Evolutionary conservation across 306 rosid species (phyloP).

Genomic region (Chamaecrista fasciculata): DNA sequence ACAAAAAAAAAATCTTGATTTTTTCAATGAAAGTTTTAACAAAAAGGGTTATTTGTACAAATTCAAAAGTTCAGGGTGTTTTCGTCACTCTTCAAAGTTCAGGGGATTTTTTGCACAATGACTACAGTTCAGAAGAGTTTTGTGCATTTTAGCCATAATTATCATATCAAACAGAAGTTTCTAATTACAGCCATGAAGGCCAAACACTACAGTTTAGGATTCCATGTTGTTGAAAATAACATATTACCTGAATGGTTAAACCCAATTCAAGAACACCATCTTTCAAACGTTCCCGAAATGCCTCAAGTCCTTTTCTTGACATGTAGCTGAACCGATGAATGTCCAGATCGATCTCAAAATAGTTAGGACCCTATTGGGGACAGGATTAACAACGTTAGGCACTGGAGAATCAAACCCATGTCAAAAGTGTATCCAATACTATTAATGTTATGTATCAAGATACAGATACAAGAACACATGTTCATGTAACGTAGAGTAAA

Average conservation of each 20-base stretch:
- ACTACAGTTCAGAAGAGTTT: too few species aligned
- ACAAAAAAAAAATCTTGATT: too few species aligned
- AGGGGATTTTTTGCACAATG: too few species aligned
- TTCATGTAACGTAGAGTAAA: too few species aligned
- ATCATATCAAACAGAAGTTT: neutral
- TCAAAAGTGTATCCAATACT: neutral
- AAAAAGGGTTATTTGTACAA: too few species aligned
- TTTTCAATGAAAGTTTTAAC: too few species aligned
- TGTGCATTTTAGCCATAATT: too few species aligned
- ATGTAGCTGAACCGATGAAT: conserved; percentile 96
- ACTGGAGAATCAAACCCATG: neutral
- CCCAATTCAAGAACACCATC: conserved; percentile 78
- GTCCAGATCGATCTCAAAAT: conserved; percentile 96
- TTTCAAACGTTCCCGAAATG: conserved; percentile 76
- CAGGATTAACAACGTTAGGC: conserved; percentile 8
- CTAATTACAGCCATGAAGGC: too few species aligned
- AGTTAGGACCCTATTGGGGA: conserved; percentile 68
- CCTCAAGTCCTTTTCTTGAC: conserved; percentile 88
- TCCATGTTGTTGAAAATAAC: neutral
- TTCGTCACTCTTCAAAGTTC: too few species aligned
- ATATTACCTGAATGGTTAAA: conserved; percentile 78
- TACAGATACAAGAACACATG: neutral
- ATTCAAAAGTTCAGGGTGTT: too few species aligned
- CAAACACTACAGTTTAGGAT: neutral
- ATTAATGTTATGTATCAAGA: neutral